These are phyloP conservation scores for Amauroascus verrucosus DNA, from an alignment of 2,329 filamentous ascomycete species.

Conservation along the genomic window DNA sequence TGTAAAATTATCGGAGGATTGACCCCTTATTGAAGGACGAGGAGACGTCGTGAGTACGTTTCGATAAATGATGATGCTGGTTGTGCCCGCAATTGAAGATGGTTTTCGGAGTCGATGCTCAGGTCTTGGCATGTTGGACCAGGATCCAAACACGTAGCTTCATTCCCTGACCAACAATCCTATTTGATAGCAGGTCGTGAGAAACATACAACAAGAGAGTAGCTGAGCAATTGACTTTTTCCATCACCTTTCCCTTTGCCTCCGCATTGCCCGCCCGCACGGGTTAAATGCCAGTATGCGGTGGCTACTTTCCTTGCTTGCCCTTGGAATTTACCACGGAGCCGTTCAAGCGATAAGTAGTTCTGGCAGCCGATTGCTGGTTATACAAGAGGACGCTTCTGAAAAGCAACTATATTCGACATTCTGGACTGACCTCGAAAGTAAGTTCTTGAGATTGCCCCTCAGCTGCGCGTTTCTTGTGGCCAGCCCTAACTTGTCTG, in stretches of 20 bases:
- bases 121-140: conserved; percentile 30
- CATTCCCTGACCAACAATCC: conserved; percentile 18
- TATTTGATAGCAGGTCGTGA: background rate
- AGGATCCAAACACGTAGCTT: conserved; percentile 37
- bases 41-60: background rate
- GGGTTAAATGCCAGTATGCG: conserved; percentile 49
- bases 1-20: background rate
- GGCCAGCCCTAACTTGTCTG: background rate
- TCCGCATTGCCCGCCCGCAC: conserved; percentile 17
- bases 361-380: conserved; percentile 68
- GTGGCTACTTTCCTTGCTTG: conserved; percentile 60
- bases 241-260: conserved; percentile 15
- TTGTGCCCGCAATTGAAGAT: background rate
- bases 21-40: background rate
- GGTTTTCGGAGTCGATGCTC: conserved; percentile 12
- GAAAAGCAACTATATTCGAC: conserved; percentile 76
- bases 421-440: conserved; percentile 49
- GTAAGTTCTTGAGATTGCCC: conserved; percentile 27
- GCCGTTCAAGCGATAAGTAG: conserved; percentile 61
- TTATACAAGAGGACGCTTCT: conserved; percentile 70
- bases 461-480: background rate
- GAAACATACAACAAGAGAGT: background rate
- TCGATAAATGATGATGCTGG: background rate
- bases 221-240: background rate
- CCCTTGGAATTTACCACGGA: conserved; percentile 48